These are phyloP conservation scores for Lactarius hengduanensis DNA, from an alignment of 768 basidiomycete genomes.

Conservation along the genomic window DNA sequence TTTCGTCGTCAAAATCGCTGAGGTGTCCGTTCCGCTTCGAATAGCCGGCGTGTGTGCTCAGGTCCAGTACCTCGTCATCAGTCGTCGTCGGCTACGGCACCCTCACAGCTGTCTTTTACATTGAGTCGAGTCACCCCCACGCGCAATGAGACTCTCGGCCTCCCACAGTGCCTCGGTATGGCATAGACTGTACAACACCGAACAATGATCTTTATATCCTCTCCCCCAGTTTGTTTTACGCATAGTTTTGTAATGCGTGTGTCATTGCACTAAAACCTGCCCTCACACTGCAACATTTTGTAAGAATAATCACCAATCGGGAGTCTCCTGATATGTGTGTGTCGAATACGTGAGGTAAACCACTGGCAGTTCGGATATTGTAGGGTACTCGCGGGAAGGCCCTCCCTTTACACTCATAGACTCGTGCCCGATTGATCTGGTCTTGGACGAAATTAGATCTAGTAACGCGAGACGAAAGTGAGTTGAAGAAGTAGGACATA, in stretches of 20 bases:
- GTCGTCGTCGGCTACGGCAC: slow-evolving; percentile 46
- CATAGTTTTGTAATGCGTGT: slow-evolving; percentile 12
- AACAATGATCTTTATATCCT: slow-evolving; percentile 10
- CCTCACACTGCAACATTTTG: slow-evolving; percentile 14
- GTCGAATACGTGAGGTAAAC: too few species aligned
- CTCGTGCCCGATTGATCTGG: background rate
- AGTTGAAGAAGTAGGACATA: too few species aligned
- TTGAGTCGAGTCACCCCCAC: slow-evolving; percentile 42
- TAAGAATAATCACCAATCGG: slow-evolving; percentile 13
- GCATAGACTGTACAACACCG: slow-evolving; percentile 22
- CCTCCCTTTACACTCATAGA: too few species aligned
- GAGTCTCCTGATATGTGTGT: background rate
- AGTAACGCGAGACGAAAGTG: background rate
- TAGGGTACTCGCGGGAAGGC: too few species aligned
- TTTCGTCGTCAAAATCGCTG: slow-evolving; percentile 37
- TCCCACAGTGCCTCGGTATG: slow-evolving; percentile 32
- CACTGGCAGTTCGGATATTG: too few species aligned
- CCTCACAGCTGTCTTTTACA: slow-evolving; percentile 34
- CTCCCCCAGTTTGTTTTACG: background rate
- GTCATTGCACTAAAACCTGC: slow-evolving; percentile 7
- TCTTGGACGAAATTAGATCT: background rate
- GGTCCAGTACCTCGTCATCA: slow-evolving; percentile 78
- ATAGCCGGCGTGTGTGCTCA: slow-evolving; percentile 63
- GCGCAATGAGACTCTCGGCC: slow-evolving; percentile 53
- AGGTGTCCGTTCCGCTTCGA: slow-evolving; percentile 51